Base-by-base conservation (phyloP, 2,329 filamentous ascomycete species). In the Cladosporium sp. region DNA sequence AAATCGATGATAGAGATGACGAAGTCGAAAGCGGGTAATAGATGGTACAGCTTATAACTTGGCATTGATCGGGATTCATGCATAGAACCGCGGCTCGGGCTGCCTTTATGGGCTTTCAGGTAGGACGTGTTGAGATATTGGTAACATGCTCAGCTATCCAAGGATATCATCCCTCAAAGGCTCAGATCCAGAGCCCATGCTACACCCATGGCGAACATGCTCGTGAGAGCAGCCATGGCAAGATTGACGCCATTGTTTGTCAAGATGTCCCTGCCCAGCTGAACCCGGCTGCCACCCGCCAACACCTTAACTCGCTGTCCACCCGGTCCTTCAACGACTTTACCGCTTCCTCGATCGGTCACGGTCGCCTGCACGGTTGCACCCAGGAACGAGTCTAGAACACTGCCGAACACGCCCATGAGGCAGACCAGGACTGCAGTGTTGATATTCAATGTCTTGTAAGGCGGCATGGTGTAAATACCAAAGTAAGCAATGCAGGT, bases 181-280 rank as follows among this genome's bases (percentile, higher is more conserved):
- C 42, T 45, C 24, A 45, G 15, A 9, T 53, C 63, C 24, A 67
- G 39, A 49, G 58, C 52, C 40, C 56, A 62, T 19, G 67, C 85
- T 34, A 83, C 73, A 0, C 75, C 77, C 84, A 97, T 95, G 4
- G 86, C 89, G 4, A 87, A 83, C 17, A 91, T 63, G 70, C 90
- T 96, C 83, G 96, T 92, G 4, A 80, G 79, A 13, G 84, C 80
- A 0, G 93, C 92, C 93, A 97, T 97, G 57, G 93, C 72, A 58
- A 97, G 84, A 72, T 99, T 99, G 66, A 99, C 91, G 56, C 90
- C 89, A 72, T 99, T 99, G 73, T 99, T 99, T 73, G 96, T 91
- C 58, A 99, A 77, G 60, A 95, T 71, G 70, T 96, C 83, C 75
- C 79, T 51, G 70, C 85, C 91, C 64, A 78, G 88, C 73, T 89